Evolutionary conservation across 345 rosid genomes (phyloP).

Genomic region (thale cress (Arabidopsis thaliana)): DNA sequence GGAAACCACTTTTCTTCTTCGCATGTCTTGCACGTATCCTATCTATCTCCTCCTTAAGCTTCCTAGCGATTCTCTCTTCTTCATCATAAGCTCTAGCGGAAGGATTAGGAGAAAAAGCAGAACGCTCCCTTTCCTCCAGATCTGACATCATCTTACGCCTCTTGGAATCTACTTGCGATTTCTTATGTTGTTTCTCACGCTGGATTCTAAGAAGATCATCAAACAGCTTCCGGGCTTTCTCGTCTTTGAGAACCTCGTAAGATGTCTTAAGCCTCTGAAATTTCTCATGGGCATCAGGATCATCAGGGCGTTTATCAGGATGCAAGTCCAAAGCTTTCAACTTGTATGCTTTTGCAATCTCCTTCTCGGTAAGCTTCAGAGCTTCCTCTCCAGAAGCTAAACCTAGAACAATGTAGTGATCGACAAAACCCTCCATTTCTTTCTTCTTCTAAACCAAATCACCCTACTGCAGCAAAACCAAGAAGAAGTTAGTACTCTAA

Average conservation of each 20-base stretch:
- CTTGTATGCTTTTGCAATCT: slow-evolving; percentile 80
- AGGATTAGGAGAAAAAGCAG: slow-evolving; percentile 65
- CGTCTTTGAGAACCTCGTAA: slow-evolving; percentile 77
- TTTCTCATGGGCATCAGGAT: slow-evolving; percentile 76
- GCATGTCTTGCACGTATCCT: slow-evolving; percentile 71
- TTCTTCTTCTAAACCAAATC: not conserved
- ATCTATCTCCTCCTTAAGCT: slow-evolving; percentile 73
- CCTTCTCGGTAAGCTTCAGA: slow-evolving; percentile 66
- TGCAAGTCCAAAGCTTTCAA: slow-evolving; percentile 79
- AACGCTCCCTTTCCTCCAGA: slow-evolving; percentile 82
- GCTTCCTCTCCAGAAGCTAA: slow-evolving; percentile 90
- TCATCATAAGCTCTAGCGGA: slow-evolving; percentile 53
- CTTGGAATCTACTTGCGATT: slow-evolving; percentile 64
- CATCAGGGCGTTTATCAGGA: slow-evolving; percentile 86
- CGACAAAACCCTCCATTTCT: slow-evolving; percentile 60
- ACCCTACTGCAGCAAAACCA: not conserved
- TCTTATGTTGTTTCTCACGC: slow-evolving; percentile 63
- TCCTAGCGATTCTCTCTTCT: slow-evolving; percentile 72
- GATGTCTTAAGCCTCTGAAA: slow-evolving; percentile 81
- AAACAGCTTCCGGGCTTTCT: slow-evolving; percentile 78
- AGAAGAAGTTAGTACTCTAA: slow-evolving; percentile 17
- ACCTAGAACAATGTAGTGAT: slow-evolving; percentile 84
- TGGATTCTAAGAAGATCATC: slow-evolving; percentile 82
- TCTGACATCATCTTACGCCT: slow-evolving; percentile 80
- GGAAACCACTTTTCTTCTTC: slow-evolving; percentile 45